Evolutionary conservation across 2,329 filamentous ascomycete species (phyloP).

Genomic region (Celoporthe dispersa): DNA sequence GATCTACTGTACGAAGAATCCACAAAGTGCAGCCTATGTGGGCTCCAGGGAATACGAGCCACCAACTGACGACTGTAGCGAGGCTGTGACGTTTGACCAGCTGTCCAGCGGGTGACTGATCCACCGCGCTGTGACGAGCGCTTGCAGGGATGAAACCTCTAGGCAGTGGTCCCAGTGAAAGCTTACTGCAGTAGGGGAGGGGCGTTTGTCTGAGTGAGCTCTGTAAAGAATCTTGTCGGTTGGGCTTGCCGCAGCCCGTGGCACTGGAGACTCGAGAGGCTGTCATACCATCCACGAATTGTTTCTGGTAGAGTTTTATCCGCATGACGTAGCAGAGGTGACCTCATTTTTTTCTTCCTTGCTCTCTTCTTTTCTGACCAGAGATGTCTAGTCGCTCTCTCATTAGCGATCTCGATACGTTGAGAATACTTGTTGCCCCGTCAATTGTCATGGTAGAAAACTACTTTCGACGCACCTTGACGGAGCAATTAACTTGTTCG

Average conservation of each 20-base stretch:
- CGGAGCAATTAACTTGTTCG: background rate
- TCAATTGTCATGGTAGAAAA: no score
- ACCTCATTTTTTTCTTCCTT: background rate
- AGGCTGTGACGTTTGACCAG: background rate
- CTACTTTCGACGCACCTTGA: background rate
- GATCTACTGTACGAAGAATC: background rate
- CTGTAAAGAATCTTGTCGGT: background rate
- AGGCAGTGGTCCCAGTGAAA: background rate
- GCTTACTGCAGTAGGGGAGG: no score
- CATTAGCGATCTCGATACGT: background rate
- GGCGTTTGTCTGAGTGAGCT: background rate
- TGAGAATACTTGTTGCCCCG: no score
- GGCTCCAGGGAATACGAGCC: background rate
- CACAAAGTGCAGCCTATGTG: background rate
- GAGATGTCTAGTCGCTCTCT: background rate
- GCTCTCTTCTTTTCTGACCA: background rate
- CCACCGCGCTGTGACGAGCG: conserved; percentile 3
- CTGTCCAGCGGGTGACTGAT: background rate
- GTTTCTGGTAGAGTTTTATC: background rate
- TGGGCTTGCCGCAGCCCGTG: background rate
- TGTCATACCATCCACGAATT: conserved; percentile 2
- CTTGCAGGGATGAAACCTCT: background rate
- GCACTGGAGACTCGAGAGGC: background rate
- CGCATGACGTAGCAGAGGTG: conserved; percentile 9
- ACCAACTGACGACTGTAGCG: background rate